Conservation (phyloP, 1,139 yeast species). For the Candida gigantensis region DNA sequence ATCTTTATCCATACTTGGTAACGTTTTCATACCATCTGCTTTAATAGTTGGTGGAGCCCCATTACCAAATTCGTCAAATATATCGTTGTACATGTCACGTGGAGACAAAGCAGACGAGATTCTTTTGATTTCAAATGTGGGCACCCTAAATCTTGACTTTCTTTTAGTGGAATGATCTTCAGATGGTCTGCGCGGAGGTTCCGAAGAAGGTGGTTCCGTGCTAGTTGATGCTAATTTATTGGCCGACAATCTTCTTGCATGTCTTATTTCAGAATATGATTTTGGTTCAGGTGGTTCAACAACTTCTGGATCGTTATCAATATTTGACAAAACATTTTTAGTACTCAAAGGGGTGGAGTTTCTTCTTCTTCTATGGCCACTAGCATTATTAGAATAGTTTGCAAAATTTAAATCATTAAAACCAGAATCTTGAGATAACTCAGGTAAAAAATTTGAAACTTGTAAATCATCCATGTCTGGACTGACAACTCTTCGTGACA, state of each 20-base stretch:
- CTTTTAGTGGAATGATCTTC: slow-evolving; percentile 1
- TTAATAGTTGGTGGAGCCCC: slow-evolving; percentile 37
- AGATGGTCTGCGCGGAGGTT: slow-evolving; percentile 3
- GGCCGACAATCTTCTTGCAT: slow-evolving; percentile 9
- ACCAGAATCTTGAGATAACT: slow-evolving; percentile 50
- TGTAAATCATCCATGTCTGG: slow-evolving; percentile 36
- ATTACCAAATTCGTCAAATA: slow-evolving; percentile 36
- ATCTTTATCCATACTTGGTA: slow-evolving; percentile 51
- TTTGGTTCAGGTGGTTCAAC: slow-evolving; percentile 26
- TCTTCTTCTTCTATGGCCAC: no score
- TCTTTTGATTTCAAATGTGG: slow-evolving; percentile 46
- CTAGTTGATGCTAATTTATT: slow-evolving; percentile 1
- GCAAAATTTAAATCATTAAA: slow-evolving; percentile 37
- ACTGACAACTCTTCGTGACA: slow-evolving; percentile 44
- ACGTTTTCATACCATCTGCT: slow-evolving; percentile 44
- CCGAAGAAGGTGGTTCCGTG: slow-evolving; percentile 3
- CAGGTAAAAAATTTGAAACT: slow-evolving; percentile 46
- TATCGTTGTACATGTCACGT: slow-evolving; percentile 42
- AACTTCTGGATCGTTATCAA: slow-evolving; percentile 21
- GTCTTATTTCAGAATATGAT: slow-evolving; percentile 8
- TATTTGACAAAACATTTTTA: slow-evolving; percentile 28
- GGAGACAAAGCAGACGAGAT: slow-evolving; percentile 38
- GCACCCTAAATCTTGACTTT: slow-evolving; percentile 41
- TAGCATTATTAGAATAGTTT: slow-evolving; percentile 22
- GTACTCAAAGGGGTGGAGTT: slow-evolving; percentile 32